Percentiles rank a stretch among this genome's conserved stretches.
Evolutionary conservation across 1,284 basidiomycete genomes (phyloP).

Genomic region (Sanguinoderma infundibulare): DNA sequence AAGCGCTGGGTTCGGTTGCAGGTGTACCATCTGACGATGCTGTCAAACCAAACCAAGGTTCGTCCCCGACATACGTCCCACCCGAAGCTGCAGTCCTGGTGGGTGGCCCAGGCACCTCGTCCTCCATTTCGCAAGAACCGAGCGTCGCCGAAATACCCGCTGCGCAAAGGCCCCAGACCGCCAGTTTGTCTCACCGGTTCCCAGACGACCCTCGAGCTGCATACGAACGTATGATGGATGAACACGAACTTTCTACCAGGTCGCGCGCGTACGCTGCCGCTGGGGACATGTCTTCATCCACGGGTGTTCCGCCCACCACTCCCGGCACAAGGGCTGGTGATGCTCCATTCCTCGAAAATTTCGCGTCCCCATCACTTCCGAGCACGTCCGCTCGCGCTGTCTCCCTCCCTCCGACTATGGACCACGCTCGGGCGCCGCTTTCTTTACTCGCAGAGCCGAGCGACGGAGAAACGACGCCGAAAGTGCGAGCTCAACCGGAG

Average conservation of each 20-base stretch:
- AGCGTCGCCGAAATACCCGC: background rate
- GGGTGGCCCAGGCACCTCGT: background rate
- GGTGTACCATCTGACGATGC: background rate
- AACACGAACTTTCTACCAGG: background rate
- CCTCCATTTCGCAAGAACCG: background rate
- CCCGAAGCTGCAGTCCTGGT: background rate
- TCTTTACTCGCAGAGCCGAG: background rate
- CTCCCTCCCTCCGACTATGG: background rate
- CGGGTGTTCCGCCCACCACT: background rate
- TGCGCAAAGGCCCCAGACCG: background rate
- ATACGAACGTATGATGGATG: constrained; percentile 10
- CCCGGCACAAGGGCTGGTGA: background rate
- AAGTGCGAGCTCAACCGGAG: background rate
- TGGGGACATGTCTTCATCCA: background rate
- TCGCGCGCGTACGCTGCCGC: background rate
- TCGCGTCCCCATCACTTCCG: background rate
- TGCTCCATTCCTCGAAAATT: background rate
- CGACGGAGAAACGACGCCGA: background rate
- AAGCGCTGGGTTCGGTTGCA: background rate
- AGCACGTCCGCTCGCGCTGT: background rate
- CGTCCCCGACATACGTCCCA: background rate
- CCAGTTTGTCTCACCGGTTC: background rate
- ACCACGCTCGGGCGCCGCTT: background rate
- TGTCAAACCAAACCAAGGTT: background rate
- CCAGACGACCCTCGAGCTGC: constrained; percentile 3